Percentiles rank a stretch among this genome's conserved stretches.
Evolutionary conservation across 2,329 filamentous ascomycete species (phyloP).

Genomic region (Penicillium sp.): DNA sequence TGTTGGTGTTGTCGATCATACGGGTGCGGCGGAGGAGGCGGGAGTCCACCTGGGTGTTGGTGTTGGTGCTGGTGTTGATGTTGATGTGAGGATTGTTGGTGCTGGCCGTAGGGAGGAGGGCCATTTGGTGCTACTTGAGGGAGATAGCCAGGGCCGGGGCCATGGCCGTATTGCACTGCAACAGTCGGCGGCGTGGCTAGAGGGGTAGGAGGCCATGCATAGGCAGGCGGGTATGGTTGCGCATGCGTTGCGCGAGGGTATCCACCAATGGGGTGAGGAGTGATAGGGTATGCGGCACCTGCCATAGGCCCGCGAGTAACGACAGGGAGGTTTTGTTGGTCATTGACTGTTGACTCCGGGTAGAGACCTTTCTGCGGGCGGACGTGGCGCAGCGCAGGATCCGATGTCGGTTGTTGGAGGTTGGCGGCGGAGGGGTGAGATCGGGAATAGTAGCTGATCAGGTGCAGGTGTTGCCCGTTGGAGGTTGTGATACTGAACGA

Average conservation of each 20-base stretch:
- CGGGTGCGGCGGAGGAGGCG: slow-evolving; percentile 30
- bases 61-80: slow-evolving; percentile 18
- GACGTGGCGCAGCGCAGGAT: slow-evolving; percentile 78
- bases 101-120: slow-evolving; percentile 37
- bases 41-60: slow-evolving; percentile 26
- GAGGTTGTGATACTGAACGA: slow-evolving; percentile 98
- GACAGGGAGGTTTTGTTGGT: slow-evolving; percentile 76
- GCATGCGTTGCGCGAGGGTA: slow-evolving; percentile 52
- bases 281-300: slow-evolving; percentile 56
- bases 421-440: slow-evolving; percentile 72
- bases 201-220: slow-evolving; percentile 49
- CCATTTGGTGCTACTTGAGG: slow-evolving; percentile 36
- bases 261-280: slow-evolving; percentile 56
- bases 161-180: slow-evolving; percentile 34
- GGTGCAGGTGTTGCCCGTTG: slow-evolving; percentile 84
- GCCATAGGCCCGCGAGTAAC: slow-evolving; percentile 74
- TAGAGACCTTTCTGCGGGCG: slow-evolving; percentile 93
- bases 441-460: slow-evolving; percentile 95
- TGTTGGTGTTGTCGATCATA: slow-evolving; percentile 35
- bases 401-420: slow-evolving; percentile 78
- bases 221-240: slow-evolving; percentile 43
- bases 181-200: slow-evolving; percentile 46
- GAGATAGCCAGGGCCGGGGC: slow-evolving; percentile 34
- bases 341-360: slow-evolving; percentile 90
- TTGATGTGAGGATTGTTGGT: slow-evolving; percentile 17